Evolutionary conservation across 2,329 filamentous ascomycete species (phyloP).

Genomic region (Rhexocercosporidium sp.): DNA sequence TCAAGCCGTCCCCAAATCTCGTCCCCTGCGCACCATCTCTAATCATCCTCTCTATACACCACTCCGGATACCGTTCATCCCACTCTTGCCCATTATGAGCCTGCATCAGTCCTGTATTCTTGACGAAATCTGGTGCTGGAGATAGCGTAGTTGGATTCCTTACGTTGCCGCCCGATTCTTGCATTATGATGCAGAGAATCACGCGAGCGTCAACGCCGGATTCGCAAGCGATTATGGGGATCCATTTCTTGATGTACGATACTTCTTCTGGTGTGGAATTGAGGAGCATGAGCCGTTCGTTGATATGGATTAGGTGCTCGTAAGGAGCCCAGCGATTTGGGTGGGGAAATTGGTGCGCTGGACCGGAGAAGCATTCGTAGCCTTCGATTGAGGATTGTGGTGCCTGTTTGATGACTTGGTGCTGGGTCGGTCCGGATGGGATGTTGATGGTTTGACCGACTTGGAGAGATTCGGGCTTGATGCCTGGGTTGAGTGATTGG

Average conservation of each 20-base stretch:
- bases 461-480: conserved; percentile 19
- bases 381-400: conserved; percentile 9
- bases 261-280: conserved; percentile 20
- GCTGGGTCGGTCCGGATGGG: not conserved
- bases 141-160: conserved; percentile 7
- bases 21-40: conserved; percentile 20
- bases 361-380: conserved; percentile 22
- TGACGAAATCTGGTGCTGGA: conserved; percentile 11
- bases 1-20: conserved; percentile 19
- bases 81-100: conserved; percentile 23
- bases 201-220: conserved; percentile 27
- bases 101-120: conserved; percentile 25
- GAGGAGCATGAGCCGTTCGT: conserved; percentile 16
- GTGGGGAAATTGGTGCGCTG: conserved; percentile 16
- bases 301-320: conserved; percentile 10
- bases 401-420: not conserved
- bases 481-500: conserved; percentile 8
- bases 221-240: conserved; percentile 19
- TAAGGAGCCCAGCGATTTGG: conserved; percentile 20
- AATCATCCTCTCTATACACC: conserved; percentile 22
- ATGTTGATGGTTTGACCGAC: conserved; percentile 20
- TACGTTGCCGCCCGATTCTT: conserved; percentile 27
- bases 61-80: conserved; percentile 12
- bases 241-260: conserved; percentile 18
- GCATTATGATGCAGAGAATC: conserved; percentile 30